A percentile compares a stretch with the other conserved stretches of the same genome.
Evolutionary conservation across 1,139 yeast species (phyloP).

Genomic region (Diutina mesorugosa): DNA sequence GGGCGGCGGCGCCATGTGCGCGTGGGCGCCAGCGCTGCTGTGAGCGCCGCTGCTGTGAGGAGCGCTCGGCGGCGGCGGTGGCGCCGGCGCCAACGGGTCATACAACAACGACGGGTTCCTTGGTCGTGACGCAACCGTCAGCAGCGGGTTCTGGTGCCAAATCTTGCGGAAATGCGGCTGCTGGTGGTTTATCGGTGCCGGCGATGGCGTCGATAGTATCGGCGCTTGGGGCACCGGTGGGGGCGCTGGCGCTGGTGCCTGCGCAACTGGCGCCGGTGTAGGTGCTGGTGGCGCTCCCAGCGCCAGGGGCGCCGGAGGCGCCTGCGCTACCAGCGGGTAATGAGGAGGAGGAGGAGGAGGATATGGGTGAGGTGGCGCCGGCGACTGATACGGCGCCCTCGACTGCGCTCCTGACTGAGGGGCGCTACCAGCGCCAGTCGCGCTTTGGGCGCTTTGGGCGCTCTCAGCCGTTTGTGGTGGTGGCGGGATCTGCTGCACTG

Average conservation of each 20-base stretch:
- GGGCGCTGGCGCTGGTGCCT: neutral
- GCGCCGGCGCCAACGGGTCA: conserved; percentile 23
- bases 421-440: neutral
- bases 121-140: conserved; percentile 8
- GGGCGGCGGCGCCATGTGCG: neutral
- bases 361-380: neutral
- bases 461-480: no score
- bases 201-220: neutral
- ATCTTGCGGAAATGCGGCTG: conserved; percentile 1
- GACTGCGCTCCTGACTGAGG: neutral
- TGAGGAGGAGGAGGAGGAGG: neutral
- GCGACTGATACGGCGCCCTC: neutral
- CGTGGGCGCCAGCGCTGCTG: neutral
- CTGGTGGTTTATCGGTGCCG: conserved; percentile 3
- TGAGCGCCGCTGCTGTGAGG: conserved; percentile 11
- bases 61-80: conserved; percentile 5
- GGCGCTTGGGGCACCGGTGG: conserved; percentile 1
- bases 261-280: neutral
- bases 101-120: conserved; percentile 20
- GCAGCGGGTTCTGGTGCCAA: neutral
- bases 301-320: neutral
- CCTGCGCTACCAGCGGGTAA: neutral
- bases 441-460: neutral
- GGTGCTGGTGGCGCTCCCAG: neutral
- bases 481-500: conserved; percentile 1